Evolutionary conservation across 192 early-diverging fungal genomes (phyloP).

Genomic region (Backusella sp.): DNA sequence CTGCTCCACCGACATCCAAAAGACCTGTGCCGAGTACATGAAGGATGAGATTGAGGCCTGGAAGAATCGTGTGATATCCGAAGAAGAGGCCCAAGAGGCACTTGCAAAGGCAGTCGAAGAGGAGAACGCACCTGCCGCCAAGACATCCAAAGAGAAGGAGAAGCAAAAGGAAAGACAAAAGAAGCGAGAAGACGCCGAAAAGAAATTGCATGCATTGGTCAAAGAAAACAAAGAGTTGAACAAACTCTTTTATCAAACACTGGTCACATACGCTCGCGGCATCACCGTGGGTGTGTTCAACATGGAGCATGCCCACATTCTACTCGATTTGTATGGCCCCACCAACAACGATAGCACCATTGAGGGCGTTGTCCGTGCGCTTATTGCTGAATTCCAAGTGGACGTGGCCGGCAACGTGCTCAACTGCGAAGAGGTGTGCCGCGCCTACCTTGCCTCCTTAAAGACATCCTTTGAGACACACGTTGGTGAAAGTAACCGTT

Average conservation of each 20-base stretch:
- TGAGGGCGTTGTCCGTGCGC: conserved; percentile 44
- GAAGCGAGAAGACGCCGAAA: background rate
- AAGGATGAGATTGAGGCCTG: background rate
- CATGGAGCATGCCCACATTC: conserved; percentile 21
- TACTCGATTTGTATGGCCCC: conserved; percentile 40
- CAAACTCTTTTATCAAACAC: conserved; percentile 40
- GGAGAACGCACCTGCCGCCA: background rate
- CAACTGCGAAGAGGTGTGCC: conserved; percentile 31
- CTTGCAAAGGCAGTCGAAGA: background rate
- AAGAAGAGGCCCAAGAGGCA: too few relatives aligned
- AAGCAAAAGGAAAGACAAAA: background rate
- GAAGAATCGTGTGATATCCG: background rate
- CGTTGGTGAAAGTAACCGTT: conserved; percentile 18
- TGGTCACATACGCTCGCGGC: conserved; percentile 39
- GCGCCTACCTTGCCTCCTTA: conserved; percentile 39
- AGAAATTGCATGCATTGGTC: conserved; percentile 23
- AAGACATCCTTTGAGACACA: conserved; percentile 32
- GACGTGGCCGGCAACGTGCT: conserved; percentile 13
- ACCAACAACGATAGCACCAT: conserved; percentile 33
- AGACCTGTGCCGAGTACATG: conserved; percentile 37
- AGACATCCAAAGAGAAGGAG: background rate
- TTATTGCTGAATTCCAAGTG: conserved; percentile 41
- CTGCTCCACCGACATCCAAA: conserved; percentile 34
- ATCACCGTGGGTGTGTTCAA: conserved; percentile 44
- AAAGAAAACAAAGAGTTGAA: conserved; percentile 2